A percentile compares a stretch with the other conserved stretches of the same genome.
These are phyloP conservation scores for Aureococcus anophagefferens DNA, from an alignment of 108 stramenopile genomes.

Conservation along the genomic window DNA sequence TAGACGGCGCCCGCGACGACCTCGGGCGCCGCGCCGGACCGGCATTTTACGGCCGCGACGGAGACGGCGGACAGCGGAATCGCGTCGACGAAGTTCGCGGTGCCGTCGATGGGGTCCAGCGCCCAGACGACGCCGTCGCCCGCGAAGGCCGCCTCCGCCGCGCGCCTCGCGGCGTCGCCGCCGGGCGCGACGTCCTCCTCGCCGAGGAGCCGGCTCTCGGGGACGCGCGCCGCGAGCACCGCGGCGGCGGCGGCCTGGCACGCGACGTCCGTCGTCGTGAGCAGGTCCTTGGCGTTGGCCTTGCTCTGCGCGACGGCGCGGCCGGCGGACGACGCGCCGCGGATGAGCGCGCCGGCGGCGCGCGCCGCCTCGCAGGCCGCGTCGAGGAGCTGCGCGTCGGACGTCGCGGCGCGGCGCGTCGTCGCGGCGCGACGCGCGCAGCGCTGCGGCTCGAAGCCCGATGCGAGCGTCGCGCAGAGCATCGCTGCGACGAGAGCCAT, in stretches of 20 bases:
- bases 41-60: slow-evolving; percentile 57
- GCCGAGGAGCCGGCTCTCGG: slow-evolving; percentile 64
- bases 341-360: too few relatives aligned
- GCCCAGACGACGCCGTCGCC: slow-evolving; percentile 45
- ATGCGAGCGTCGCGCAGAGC: too few relatives aligned
- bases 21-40: slow-evolving; percentile 28
- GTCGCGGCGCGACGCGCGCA: too few relatives aligned
- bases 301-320: slow-evolving; percentile 50
- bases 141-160: slow-evolving; percentile 31
- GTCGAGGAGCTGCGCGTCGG: too few relatives aligned
- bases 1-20: slow-evolving; percentile 70
- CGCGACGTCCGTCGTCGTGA: slow-evolving; percentile 58
- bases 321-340: background rate
- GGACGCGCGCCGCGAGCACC: slow-evolving; percentile 41
- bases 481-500: too few relatives aligned
- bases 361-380: too few relatives aligned
- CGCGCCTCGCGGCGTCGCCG: slow-evolving; percentile 47
- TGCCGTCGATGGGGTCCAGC: slow-evolving; percentile 60
- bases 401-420: too few relatives aligned
- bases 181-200: slow-evolving; percentile 78
- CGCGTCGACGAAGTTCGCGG: slow-evolving; percentile 69
- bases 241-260: slow-evolving; percentile 44
- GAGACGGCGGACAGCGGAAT: slow-evolving; percentile 65
- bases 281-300: slow-evolving; percentile 70
- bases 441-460: too few relatives aligned